These are phyloP conservation scores for Alternaria sp. DNA, from an alignment of 2,329 filamentous ascomycete species.

Conservation along the genomic window DNA sequence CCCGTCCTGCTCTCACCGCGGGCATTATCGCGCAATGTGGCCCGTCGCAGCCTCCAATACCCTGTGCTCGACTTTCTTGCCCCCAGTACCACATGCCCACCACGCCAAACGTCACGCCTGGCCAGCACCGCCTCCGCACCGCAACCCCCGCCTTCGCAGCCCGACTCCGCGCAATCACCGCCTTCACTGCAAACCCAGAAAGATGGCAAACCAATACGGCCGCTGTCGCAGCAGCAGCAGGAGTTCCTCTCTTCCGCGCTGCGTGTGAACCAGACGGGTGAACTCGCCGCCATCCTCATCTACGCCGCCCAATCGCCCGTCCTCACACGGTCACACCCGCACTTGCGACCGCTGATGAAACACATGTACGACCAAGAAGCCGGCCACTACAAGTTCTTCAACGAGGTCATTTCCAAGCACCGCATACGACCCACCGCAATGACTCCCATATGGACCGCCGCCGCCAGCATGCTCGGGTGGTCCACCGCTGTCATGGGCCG, in stretches of 20 bases:
- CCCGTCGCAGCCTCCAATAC: background rate
- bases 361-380: slow-evolving; percentile 99
- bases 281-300: slow-evolving; percentile 94
- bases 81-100: slow-evolving; percentile 25
- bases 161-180: background rate
- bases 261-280: slow-evolving; percentile 95
- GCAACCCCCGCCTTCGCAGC: slow-evolving; percentile 7
- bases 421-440: slow-evolving; percentile 90
- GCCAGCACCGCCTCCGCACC: slow-evolving; percentile 16
- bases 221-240: slow-evolving; percentile 41
- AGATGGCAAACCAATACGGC: slow-evolving; percentile 25
- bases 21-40: slow-evolving; percentile 21
- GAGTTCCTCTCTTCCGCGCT: slow-evolving; percentile 59
- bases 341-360: slow-evolving; percentile 87
- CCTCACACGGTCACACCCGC: slow-evolving; percentile 79
- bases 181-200: slow-evolving; percentile 13
- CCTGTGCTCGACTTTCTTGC: slow-evolving; percentile 38
- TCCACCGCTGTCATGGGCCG: slow-evolving; percentile 85
- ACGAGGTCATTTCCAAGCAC: slow-evolving; percentile 79
- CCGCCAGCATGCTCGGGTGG: slow-evolving; percentile 86
- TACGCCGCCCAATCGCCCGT: slow-evolving; percentile 87
- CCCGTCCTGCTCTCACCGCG: slow-evolving; percentile 18
- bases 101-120: slow-evolving; percentile 20
- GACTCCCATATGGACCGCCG: slow-evolving; percentile 85
- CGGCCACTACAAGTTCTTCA: slow-evolving; percentile 86